Conservation (phyloP, 495 filamentous ascomycete species). For the Xylaria longipes region DNA sequence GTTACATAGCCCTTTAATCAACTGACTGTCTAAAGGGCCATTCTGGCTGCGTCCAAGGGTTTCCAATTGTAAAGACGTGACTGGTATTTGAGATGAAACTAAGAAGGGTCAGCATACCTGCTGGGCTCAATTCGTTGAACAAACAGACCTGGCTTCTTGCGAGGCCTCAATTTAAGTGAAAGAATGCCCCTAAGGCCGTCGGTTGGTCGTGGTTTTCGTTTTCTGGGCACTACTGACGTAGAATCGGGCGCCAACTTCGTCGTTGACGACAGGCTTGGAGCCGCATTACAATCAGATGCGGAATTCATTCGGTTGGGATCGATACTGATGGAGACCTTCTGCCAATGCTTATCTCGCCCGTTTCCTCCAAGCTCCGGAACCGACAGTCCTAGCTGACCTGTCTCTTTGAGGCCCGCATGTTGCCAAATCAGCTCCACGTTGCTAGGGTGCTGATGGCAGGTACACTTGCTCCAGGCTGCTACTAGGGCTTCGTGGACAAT, state of each 20-base stretch:
- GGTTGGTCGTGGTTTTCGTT: background rate
- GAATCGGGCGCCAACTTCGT: background rate
- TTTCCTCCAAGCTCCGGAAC: background rate
- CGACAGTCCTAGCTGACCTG: background rate
- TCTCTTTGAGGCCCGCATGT: background rate
- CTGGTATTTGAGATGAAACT: background rate
- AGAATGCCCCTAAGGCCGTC: background rate
- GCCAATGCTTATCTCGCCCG: background rate
- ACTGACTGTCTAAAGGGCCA: background rate
- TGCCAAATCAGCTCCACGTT: conserved; percentile 3
- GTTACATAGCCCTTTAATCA: background rate
- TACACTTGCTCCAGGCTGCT: background rate
- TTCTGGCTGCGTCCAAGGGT: background rate
- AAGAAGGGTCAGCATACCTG: background rate
- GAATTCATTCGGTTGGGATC: background rate
- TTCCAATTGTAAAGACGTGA: background rate
- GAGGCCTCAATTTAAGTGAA: background rate
- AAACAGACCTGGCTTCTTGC: background rate
- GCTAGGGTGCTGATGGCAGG: background rate
- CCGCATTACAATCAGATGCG: background rate
- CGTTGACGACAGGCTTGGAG: background rate
- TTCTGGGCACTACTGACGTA: too few species aligned
- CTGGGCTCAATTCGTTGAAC: background rate
- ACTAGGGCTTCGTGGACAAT: background rate
- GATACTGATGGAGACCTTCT: background rate